Evolutionary conservation across 352 stramenopile species (phyloP).

Genomic region (Phytophthora boehmeriae): DNA sequence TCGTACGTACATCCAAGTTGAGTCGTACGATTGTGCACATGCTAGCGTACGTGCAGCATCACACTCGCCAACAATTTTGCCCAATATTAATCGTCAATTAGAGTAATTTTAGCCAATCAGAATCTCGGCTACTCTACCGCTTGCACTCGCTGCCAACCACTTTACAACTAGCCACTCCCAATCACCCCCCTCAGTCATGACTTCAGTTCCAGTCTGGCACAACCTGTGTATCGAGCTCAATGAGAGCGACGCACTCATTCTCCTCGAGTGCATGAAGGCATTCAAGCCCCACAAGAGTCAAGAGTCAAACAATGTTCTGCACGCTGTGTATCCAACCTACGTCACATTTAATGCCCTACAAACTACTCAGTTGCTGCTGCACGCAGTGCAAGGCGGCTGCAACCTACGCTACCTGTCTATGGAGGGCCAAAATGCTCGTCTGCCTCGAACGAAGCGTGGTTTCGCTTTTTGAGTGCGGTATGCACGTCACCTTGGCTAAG

Average conservation of each 20-base stretch:
- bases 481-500: not conserved
- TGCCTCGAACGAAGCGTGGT: conserved; percentile 1
- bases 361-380: not conserved
- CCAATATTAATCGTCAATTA: no score
- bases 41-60: no score
- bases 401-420: conserved; percentile 2
- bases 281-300: conserved; percentile 9
- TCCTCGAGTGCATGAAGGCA: conserved; percentile 13
- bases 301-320: conserved; percentile 4
- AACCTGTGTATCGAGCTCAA: conserved; percentile 4
- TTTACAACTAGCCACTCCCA: no score
- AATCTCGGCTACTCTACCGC: no score
- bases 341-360: conserved; percentile 10
- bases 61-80: no score
- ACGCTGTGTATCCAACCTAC: conserved; percentile 1
- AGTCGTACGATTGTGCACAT: no score
- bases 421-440: conserved; percentile 9
- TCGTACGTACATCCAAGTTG: no score
- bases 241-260: conserved; percentile 5
- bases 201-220: not conserved
- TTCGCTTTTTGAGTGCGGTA: conserved; percentile 1
- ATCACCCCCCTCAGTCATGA: no score
- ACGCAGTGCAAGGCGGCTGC: conserved; percentile 5
- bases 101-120: no score
- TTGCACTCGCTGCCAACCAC: no score